Percentiles rank a stretch among this genome's conserved stretches.
Conservation (phyloP, 106 monocot genomes). For the Alisma plantagoaquatica region DNA sequence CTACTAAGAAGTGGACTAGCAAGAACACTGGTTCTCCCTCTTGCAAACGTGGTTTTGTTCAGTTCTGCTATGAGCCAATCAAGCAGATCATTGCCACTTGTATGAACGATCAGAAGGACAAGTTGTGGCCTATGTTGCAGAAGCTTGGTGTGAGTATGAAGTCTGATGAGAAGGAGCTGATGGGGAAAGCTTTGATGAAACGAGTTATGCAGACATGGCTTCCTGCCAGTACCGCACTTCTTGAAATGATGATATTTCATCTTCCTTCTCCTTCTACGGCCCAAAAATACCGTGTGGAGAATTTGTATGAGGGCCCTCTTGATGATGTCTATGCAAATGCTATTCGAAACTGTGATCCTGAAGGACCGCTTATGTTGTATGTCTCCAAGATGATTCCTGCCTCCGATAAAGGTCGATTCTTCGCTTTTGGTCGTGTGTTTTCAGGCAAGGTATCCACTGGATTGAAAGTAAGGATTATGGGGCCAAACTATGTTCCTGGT, state of each 20-base stretch:
- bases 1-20: conserved; percentile 42
- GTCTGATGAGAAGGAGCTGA: conserved; percentile 35
- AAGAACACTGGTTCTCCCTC: conserved; percentile 30
- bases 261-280: conserved; percentile 39
- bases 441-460: conserved; percentile 35
- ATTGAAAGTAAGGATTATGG: conserved; percentile 38
- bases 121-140: conserved; percentile 39
- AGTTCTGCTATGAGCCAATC: conserved; percentile 43
- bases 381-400: conserved; percentile 50
- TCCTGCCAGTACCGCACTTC: conserved; percentile 34
- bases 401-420: conserved; percentile 41
- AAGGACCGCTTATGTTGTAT: conserved; percentile 43
- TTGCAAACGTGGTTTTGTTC: conserved; percentile 44
- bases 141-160: conserved; percentile 41
- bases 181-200: conserved; percentile 42
- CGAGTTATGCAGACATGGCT: conserved; percentile 47
- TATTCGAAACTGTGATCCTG: conserved; percentile 34
- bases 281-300: conserved; percentile 43
- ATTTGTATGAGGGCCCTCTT: conserved; percentile 40
- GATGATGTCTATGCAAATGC: conserved; percentile 38
- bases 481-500: conserved; percentile 42
- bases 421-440: conserved; percentile 43
- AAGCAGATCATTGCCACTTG: conserved; percentile 40
- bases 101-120: conserved; percentile 43
- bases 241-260: conserved; percentile 51